phyloP scores from a whole-genome alignment of 2,329 filamentous ascomycete species.

The Pseudocercospora vitis region DNA sequence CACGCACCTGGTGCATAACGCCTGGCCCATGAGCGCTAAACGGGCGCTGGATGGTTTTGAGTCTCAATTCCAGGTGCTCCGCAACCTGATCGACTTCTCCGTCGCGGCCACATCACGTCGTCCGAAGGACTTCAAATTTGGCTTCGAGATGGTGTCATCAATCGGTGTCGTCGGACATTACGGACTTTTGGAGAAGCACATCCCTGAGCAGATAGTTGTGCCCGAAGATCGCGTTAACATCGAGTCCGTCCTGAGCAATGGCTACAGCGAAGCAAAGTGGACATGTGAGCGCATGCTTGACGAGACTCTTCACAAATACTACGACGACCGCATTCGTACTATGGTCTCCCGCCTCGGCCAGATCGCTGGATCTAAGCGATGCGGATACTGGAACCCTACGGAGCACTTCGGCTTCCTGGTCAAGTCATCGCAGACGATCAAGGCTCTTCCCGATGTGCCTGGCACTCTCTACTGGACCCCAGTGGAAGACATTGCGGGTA shows the following conservation, averaged over 20 bases:
- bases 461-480: conserved; percentile 50
- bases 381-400: conserved; percentile 56
- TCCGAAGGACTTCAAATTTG: neutral
- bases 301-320: conserved; percentile 48
- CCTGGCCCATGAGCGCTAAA: neutral
- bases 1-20: neutral
- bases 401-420: conserved; percentile 55
- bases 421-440: conserved; percentile 52
- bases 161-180: neutral
- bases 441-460: conserved; percentile 44
- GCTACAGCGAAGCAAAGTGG: conserved; percentile 57
- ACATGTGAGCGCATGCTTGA: conserved; percentile 54
- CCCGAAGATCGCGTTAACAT: neutral
- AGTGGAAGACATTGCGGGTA: conserved; percentile 45
- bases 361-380: conserved; percentile 52
- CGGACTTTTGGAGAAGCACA: too few species aligned
- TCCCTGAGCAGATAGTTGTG: neutral
- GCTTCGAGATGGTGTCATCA: neutral
- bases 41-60: neutral
- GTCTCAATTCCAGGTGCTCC: neutral
- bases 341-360: conserved; percentile 53
- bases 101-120: neutral
- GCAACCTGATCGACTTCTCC: neutral
- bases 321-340: conserved; percentile 45
- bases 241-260: conserved; percentile 24